phyloP scores from a whole-genome alignment of 441 rosid genomes.

The Bruguiera hainesii region DNA sequence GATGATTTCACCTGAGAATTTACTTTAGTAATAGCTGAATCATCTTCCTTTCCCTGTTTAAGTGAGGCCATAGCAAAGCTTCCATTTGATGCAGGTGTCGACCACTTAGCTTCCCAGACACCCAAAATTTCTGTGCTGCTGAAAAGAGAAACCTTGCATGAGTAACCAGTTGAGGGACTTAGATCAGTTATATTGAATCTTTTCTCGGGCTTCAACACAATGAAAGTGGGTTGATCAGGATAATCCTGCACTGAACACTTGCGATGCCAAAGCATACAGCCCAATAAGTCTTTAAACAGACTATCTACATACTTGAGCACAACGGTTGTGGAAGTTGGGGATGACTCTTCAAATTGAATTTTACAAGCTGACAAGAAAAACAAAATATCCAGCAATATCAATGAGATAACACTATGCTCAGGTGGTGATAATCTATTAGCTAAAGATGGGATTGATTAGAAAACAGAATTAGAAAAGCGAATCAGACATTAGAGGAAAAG shows the following conservation, averaged over 20 bases:
- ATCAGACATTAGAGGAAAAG: background rate
- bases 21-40: constrained; percentile 35
- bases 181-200: constrained; percentile 53
- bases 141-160: constrained; percentile 49
- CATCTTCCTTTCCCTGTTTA: constrained; percentile 27
- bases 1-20: constrained; percentile 51
- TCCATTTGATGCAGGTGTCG: constrained; percentile 34
- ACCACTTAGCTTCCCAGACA: constrained; percentile 46
- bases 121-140: constrained; percentile 41
- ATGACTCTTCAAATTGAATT: constrained; percentile 52
- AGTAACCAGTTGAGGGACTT: constrained; percentile 54
- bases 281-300: constrained; percentile 30
- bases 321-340: constrained; percentile 52
- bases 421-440: background rate
- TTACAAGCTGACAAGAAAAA: constrained; percentile 29
- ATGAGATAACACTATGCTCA: background rate
- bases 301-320: constrained; percentile 35
- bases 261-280: constrained; percentile 59
- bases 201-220: constrained; percentile 42
- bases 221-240: constrained; percentile 44
- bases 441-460: background rate
- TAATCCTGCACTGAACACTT: constrained; percentile 43
- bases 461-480: background rate
- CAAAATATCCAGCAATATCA: constrained; percentile 22
- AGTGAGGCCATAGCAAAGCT: constrained; percentile 18